These are phyloP conservation scores for Blastomyces percursus DNA, from an alignment of 2,329 filamentous ascomycete species.

Conservation along the genomic window DNA sequence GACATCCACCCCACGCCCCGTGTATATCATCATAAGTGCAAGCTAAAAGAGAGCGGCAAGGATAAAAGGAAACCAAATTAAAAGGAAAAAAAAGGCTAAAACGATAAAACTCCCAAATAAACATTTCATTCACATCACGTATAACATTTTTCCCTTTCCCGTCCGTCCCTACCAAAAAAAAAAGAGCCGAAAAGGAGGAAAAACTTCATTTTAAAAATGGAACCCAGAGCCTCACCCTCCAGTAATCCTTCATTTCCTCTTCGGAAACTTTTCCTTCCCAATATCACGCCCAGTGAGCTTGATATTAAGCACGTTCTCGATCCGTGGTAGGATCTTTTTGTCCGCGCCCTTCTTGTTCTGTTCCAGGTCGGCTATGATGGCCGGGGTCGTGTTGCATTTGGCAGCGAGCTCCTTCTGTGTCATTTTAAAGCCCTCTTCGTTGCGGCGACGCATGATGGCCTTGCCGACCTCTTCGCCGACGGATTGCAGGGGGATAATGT, in stretches of 20 bases:
- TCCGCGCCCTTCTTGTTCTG: constrained; percentile 65
- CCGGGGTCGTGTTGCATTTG: constrained; percentile 77
- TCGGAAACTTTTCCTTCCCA: constrained; percentile 69
- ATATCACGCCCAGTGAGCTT: constrained; percentile 80
- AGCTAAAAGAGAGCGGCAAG: background rate
- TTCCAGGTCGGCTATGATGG: constrained; percentile 76
- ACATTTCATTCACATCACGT: background rate
- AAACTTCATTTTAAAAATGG: background rate
- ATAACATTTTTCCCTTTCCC: background rate
- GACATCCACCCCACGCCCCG: background rate
- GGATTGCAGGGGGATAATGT: constrained; percentile 95
- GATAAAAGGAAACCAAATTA: background rate
- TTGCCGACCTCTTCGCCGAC: constrained; percentile 70
- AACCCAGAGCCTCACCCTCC: constrained; percentile 4
- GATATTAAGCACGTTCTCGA: constrained; percentile 79
- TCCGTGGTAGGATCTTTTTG: constrained; percentile 65
- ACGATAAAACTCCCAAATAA: background rate
- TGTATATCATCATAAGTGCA: background rate
- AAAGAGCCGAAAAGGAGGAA: background rate
- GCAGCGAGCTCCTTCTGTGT: constrained; percentile 81
- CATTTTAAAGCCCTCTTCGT: constrained; percentile 83
- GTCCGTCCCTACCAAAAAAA: background rate
- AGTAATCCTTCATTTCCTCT: constrained; percentile 49
- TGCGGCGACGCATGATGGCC: constrained; percentile 69
- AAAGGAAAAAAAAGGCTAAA: background rate